Evolutionary conservation across 2,329 filamentous ascomycete genomes (phyloP), one percentile per base, ranked within the genome.

Genomic region (Diaporthe vexans): DNA sequence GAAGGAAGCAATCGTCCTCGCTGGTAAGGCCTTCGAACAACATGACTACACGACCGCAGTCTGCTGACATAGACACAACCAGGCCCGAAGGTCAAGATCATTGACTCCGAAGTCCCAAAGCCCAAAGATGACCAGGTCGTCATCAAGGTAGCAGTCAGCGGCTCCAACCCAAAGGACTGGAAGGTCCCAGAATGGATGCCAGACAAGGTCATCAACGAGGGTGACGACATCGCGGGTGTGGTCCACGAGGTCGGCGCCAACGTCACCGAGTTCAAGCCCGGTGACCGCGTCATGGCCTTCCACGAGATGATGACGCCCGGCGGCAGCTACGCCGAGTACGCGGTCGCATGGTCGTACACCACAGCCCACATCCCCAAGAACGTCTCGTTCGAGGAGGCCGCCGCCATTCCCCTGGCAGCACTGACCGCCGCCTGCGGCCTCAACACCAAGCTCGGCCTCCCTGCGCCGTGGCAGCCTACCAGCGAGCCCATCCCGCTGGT

Each of bases 251-350:
- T 91, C 29, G 90, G 90, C 26, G 79, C 83, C 54, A 84, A 87
- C 51, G 90, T 92, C 2, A 86, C 81, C 73, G 90, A 91, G 77
- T 91, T 91, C 84, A 87, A 86, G 75, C 82, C 83, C 0, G 90
- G 89, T 43, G 89, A 91, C 80, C 86, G 88, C 21, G 89, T 91
- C 1, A 86, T 88, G 11, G 88, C 87, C 4, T 90, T 90, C 82
- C 85, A 88, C 78, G 79, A 84, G 75, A 82, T 84, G 78, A 24
- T 74, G 13, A 78, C 79, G 1, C 79, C 82, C 2, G 77, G 80
- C 52, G 84, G 85, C 9, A 81, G 79, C 74, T 83, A 78, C 74
- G 85, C 84, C 40, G 86, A 88, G 78, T 87, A 86, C 71, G 82
- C 84, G 21, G 75, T 87, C 19, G 83, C 82, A 0, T 83, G 81